phyloP scores from a whole-genome alignment of 129 eudicot genomes.

The Ambrosia artemisiifolia region DNA sequence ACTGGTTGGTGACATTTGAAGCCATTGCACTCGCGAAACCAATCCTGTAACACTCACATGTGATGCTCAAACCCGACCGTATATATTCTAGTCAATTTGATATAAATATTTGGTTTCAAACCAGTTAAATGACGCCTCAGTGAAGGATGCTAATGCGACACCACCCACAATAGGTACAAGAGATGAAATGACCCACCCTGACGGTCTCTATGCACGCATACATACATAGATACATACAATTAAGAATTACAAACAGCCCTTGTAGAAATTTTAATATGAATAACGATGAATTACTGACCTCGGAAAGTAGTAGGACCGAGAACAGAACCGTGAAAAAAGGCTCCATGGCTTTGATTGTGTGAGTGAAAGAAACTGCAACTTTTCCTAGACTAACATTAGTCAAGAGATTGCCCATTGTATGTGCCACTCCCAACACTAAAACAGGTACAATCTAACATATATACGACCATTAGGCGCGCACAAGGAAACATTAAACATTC shows the following conservation, averaged over 20 bases:
- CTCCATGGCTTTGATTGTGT: slow-evolving; percentile 97
- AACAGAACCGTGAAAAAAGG: slow-evolving; percentile 89
- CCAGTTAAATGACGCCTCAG: slow-evolving; percentile 93
- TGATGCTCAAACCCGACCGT: slow-evolving; percentile 10
- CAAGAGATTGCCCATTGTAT: slow-evolving; percentile 82
- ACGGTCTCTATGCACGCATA: slow-evolving; percentile 55
- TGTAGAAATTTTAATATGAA: background rate
- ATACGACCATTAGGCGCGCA: background rate
- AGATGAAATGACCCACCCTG: slow-evolving; percentile 68
- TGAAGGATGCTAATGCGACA: slow-evolving; percentile 88
- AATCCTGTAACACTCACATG: slow-evolving; percentile 53
- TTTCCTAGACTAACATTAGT: slow-evolving; percentile 86
- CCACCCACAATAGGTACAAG: slow-evolving; percentile 92
- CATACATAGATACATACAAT: background rate
- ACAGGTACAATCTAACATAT: slow-evolving; percentile 59
- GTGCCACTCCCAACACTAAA: slow-evolving; percentile 52
- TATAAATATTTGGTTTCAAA: slow-evolving; percentile 15
- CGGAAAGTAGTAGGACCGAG: slow-evolving; percentile 61
- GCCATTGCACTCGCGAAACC: slow-evolving; percentile 98
- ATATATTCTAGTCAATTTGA: background rate
- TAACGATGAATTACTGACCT: slow-evolving; percentile 42
- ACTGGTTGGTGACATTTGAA: slow-evolving; percentile 85
- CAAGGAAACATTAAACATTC: background rate
- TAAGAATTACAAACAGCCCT: background rate
- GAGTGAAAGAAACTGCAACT: slow-evolving; percentile 95